A percentile compares a stretch with the other conserved stretches of the same genome.
phyloP scores from a whole-genome alignment of 768 basidiomycete species.

The Pulveroboletus sp. region DNA sequence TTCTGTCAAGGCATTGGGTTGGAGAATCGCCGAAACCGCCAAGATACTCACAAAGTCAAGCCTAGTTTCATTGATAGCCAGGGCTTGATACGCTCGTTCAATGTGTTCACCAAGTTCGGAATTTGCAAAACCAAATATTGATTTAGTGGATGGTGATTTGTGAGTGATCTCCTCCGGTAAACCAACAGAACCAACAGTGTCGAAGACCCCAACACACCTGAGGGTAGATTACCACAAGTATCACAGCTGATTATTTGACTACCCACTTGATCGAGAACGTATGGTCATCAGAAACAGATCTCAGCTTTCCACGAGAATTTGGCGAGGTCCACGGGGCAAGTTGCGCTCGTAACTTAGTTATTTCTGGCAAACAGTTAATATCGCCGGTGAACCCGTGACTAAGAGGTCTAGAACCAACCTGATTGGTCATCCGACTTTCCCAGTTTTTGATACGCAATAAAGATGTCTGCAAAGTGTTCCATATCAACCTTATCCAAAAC shows the following conservation, averaged over 20 bases:
- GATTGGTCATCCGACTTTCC: conserved; percentile 48
- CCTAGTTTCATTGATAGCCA: conserved; percentile 65
- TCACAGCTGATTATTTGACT: neutral
- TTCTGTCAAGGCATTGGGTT: conserved; percentile 35
- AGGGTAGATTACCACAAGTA: conserved; percentile 1
- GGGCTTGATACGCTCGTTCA: conserved; percentile 61
- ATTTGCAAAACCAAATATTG: conserved; percentile 65
- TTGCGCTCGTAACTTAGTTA: conserved; percentile 36
- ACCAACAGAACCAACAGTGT: conserved; percentile 72
- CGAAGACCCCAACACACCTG: conserved; percentile 71
- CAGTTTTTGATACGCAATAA: conserved; percentile 56
- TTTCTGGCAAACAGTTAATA: conserved; percentile 28
- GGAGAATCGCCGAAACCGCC: neutral
- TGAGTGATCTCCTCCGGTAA: conserved; percentile 61
- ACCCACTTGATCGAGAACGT: conserved; percentile 62
- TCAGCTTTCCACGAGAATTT: conserved; percentile 48
- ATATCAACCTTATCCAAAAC: conserved; percentile 67
- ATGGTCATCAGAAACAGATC: conserved; percentile 44
- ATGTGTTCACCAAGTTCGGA: conserved; percentile 57
- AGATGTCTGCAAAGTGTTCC: conserved; percentile 67
- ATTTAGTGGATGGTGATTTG: conserved; percentile 40
- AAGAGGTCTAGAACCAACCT: conserved; percentile 32
- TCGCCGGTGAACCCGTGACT: neutral
- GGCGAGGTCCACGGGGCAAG: conserved; percentile 54
- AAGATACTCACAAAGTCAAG: conserved; percentile 56